A percentile compares a stretch with the other conserved stretches of the same genome.
These are phyloP conservation scores for Chytridium lagenaria DNA, from an alignment of 371 early-diverging fungal genomes.

Conservation along the genomic window DNA sequence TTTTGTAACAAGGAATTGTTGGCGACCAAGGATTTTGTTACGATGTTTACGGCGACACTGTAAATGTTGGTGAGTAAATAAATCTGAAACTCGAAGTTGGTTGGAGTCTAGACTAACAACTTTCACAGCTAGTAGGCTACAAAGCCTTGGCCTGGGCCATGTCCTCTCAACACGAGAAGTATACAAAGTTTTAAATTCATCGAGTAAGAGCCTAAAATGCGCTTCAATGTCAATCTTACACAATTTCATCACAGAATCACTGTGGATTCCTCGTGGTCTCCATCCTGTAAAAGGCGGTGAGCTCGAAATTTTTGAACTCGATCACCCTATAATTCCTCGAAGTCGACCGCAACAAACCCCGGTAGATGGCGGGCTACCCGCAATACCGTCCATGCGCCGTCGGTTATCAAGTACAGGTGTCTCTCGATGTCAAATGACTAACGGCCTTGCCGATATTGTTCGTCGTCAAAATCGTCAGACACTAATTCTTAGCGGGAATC, in stretches of 20 bases:
- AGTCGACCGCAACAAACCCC: not conserved
- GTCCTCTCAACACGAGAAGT: conserved; percentile 2
- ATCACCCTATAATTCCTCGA: not conserved
- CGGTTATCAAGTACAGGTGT: conserved; percentile 1
- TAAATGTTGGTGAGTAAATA: not conserved
- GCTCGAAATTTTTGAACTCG: conserved; percentile 4
- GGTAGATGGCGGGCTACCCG: not conserved
- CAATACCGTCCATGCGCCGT: not conserved
- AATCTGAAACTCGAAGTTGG: too few species aligned
- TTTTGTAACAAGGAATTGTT: not conserved
- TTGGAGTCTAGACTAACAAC: not conserved
- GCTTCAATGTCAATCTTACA: not conserved
- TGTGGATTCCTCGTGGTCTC: not conserved
- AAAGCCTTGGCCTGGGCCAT: conserved; percentile 9
- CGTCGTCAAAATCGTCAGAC: conserved; percentile 7
- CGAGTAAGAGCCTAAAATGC: not conserved
- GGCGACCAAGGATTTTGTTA: conserved; percentile 16
- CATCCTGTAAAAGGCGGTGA: conserved; percentile 22
- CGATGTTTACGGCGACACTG: conserved; percentile 21
- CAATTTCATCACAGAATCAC: not conserved
- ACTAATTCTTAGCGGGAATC: too few species aligned
- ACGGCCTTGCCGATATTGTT: not conserved
- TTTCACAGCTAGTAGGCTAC: conserved; percentile 17
- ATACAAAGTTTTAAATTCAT: not conserved
- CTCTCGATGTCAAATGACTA: not conserved